Conservation (phyloP, 176 grass and related monocot species). For the Pharus latifolius region DNA sequence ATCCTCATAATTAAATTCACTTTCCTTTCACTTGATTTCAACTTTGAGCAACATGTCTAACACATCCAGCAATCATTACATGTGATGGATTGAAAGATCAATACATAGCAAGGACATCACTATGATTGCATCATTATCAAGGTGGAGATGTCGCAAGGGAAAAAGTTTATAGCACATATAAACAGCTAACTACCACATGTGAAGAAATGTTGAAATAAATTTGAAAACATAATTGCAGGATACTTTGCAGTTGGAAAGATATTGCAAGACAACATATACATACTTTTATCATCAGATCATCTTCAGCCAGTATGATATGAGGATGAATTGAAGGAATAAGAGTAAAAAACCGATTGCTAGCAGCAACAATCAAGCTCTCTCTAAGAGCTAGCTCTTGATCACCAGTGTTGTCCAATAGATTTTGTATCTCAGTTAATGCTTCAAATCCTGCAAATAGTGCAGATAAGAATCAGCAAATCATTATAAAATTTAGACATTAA, state of each 20-base stretch:
- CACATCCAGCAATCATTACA: not conserved
- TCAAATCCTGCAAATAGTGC: conserved; percentile 53
- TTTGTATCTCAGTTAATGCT: conserved; percentile 93
- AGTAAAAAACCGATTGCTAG: conserved; percentile 90
- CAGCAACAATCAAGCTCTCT: conserved; percentile 80
- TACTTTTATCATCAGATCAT: conserved; percentile 80
- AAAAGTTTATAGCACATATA: not conserved
- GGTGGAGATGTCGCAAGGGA: not conserved
- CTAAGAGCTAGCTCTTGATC: conserved; percentile 52
- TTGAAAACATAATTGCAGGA: not conserved
- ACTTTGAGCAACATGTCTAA: not conserved
- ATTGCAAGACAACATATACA: conserved; percentile 3
- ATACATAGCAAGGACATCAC: not conserved
- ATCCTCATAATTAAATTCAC: not conserved
- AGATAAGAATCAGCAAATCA: conserved; percentile 15
- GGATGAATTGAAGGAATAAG: conserved; percentile 95
- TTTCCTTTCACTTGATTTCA: not conserved
- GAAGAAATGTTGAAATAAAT: not conserved
- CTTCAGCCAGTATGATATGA: conserved; percentile 65
- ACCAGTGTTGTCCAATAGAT: conserved; percentile 48
- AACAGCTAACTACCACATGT: not conserved
- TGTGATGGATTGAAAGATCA: not conserved
- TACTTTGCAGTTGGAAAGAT: conserved; percentile 1
- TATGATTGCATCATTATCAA: not conserved
- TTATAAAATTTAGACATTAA: not conserved